A percentile compares a stretch with the other conserved stretches of the same genome.
Conservation (phyloP, 352 stramenopile genomes). For the Globisporangium perplexum region DNA sequence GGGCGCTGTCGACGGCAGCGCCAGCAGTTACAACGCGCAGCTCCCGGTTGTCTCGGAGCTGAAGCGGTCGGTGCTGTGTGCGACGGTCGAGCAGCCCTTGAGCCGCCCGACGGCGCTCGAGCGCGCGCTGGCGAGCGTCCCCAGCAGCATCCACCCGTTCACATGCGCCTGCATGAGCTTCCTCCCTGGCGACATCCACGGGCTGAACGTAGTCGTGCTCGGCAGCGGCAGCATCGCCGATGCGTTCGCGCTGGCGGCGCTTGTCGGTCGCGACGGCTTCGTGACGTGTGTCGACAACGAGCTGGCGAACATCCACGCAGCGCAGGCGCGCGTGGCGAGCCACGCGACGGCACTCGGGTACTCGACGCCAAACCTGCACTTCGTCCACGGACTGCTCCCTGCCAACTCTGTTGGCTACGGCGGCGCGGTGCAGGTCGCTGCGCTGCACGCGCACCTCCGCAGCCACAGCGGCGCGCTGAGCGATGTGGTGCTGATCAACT, state of each 20-base stretch:
- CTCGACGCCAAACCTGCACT: constrained; percentile 24
- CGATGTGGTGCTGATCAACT: constrained; percentile 31
- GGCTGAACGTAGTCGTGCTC: constrained; percentile 32
- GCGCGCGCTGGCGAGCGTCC: constrained; percentile 10
- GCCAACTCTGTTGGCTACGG: not conserved
- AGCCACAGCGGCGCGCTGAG: not conserved
- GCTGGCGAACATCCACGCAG: not conserved
- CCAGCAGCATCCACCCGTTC: constrained; percentile 17
- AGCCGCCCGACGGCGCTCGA: not conserved
- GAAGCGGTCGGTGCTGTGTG: not conserved
- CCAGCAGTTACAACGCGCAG: not conserved
- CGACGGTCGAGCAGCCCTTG: not conserved
- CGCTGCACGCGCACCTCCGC: not conserved
- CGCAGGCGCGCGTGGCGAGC: not conserved
- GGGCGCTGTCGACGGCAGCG: not conserved
- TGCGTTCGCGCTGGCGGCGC: constrained; percentile 30
- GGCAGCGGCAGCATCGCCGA: constrained; percentile 38
- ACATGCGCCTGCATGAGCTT: constrained; percentile 18
- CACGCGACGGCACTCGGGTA: constrained; percentile 19
- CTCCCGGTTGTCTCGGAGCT: not conserved
- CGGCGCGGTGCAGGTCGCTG: not conserved
- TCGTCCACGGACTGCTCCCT: constrained; percentile 3
- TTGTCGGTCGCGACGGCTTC: constrained; percentile 31
- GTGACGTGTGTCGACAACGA: constrained; percentile 24
- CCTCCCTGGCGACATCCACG: constrained; percentile 22